Evolutionary conservation across 768 basidiomycete genomes (phyloP).

Genomic region (Boletus insuetus): DNA sequence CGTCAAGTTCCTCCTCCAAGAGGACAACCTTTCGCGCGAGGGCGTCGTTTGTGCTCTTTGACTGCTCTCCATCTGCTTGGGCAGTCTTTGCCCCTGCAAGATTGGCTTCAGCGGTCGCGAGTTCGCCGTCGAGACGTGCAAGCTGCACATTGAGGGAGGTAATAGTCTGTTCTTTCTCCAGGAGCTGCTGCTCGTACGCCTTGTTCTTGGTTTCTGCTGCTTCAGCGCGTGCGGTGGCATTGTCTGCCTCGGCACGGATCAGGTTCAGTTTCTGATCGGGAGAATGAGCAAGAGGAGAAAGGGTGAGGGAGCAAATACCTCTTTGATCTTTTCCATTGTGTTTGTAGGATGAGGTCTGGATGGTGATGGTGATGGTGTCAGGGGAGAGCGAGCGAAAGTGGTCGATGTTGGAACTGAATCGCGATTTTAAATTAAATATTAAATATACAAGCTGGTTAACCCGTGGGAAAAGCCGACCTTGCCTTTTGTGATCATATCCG

Average conservation of each 20-base stretch:
- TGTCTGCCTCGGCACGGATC: slow-evolving; percentile 85
- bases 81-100: slow-evolving; percentile 63
- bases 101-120: slow-evolving; percentile 68
- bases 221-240: slow-evolving; percentile 79
- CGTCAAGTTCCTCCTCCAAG: slow-evolving; percentile 93
- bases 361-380: slow-evolving; percentile 2
- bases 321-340: slow-evolving; percentile 49
- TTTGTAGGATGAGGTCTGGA: slow-evolving; percentile 6
- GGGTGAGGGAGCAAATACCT: slow-evolving; percentile 24
- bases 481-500: slow-evolving; percentile 35
- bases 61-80: slow-evolving; percentile 65
- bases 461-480: slow-evolving; percentile 35
- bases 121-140: slow-evolving; percentile 56
- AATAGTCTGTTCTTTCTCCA: slow-evolving; percentile 85
- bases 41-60: slow-evolving; percentile 69
- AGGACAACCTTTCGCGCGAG: slow-evolving; percentile 83
- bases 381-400: slow-evolving; percentile 2
- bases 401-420: slow-evolving; percentile 17
- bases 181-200: slow-evolving; percentile 64
- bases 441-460: slow-evolving; percentile 18
- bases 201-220: slow-evolving; percentile 83
- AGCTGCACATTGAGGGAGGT: slow-evolving; percentile 75
- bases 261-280: slow-evolving; percentile 61
- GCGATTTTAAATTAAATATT: slow-evolving; percentile 3
- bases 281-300: neutral